Evolutionary conservation across 768 basidiomycete genomes (phyloP), one percentile per base, ranked within the genome.

Genomic region (Tylopilus felleus): DNA sequence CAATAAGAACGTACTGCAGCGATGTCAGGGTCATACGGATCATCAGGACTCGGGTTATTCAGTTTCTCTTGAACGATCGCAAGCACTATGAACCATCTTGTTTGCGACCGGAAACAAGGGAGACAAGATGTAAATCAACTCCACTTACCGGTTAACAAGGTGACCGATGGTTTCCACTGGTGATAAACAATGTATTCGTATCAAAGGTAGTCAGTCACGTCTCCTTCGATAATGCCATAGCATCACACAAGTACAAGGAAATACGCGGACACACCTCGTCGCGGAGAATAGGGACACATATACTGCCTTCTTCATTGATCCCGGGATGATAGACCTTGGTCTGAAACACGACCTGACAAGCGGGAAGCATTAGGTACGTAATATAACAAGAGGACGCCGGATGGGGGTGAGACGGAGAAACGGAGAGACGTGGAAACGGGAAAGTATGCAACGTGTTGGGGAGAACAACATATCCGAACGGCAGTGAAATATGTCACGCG

Each of bases 281-380:
- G 62, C 88, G 81, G 48, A 93, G 78, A 44, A 93, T 79, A 31
- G 90, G 86, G 29, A 93, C 83, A 66, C 91, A 93, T 53, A 93
- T 93, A 22, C 80, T 77, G 31, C 91, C 91, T 66, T 93, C 90
- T 52, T 93, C 91, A 58, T 93, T 91, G 68, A 93, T 88, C 35
- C 92, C 91, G 25, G 91, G 91, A 69, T 93, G 91, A 66, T 93
- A 93, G 43, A 93, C 86, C 78, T 85, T 92, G 51, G 91, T 93
- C 38, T 76, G 82, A 70, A 93, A 93, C 35, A 81, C 83, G 39
- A 93, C 88, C 90, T 93, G 55, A 45, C 49, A 52, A 44, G 42
- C 45, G 35, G 25, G 40, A 46, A 47, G 42, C 21, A 36, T 64
- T 21, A 51, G 55, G 29, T 56, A 67, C 61, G 66, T 64, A 62